Conservation (phyloP, 345 rosid species). For the Zanthoxylum bungeanum region DNA sequence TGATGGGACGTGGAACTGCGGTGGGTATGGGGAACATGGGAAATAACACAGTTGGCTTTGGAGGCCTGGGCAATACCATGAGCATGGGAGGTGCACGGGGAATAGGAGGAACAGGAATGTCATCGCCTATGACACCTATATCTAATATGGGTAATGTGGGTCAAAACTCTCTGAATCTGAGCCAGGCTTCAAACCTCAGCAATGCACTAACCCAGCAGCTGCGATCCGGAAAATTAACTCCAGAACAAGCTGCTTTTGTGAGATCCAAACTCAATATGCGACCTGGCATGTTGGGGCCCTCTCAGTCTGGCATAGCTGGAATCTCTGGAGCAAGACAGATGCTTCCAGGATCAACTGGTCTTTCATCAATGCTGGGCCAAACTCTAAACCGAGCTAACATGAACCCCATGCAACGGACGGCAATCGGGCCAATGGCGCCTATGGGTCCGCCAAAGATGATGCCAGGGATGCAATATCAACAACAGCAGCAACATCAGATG, state of each 20-base stretch:
- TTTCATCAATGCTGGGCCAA: slow-evolving; percentile 60
- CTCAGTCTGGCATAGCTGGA: slow-evolving; percentile 67
- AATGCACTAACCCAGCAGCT: slow-evolving; percentile 60
- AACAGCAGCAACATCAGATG: slow-evolving; percentile 37
- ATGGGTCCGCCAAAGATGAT: slow-evolving; percentile 94
- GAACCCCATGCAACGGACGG: slow-evolving; percentile 52
- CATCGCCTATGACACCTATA: slow-evolving; percentile 65
- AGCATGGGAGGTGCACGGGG: slow-evolving; percentile 69
- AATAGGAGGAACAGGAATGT: slow-evolving; percentile 61
- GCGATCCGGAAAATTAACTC: slow-evolving; percentile 41
- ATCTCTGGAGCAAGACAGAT: slow-evolving; percentile 65
- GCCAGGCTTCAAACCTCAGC: slow-evolving; percentile 44
- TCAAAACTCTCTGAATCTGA: slow-evolving; percentile 59
- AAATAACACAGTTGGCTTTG: slow-evolving; percentile 56
- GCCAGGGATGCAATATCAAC: slow-evolving; percentile 68
- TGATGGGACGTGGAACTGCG: slow-evolving; percentile 68
- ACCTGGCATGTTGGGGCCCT: slow-evolving; percentile 39
- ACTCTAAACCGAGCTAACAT: slow-evolving; percentile 58
- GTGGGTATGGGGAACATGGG: slow-evolving; percentile 65
- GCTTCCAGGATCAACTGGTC: slow-evolving; percentile 55
- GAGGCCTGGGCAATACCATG: slow-evolving; percentile 54
- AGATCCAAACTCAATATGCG: slow-evolving; percentile 33
- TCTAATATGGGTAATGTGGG: slow-evolving; percentile 57
- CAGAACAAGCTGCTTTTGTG: slow-evolving; percentile 32
- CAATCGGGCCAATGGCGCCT: slow-evolving; percentile 53